phyloP scores from a whole-genome alignment of 106 monocot genomes.

The Acorus calamus region DNA sequence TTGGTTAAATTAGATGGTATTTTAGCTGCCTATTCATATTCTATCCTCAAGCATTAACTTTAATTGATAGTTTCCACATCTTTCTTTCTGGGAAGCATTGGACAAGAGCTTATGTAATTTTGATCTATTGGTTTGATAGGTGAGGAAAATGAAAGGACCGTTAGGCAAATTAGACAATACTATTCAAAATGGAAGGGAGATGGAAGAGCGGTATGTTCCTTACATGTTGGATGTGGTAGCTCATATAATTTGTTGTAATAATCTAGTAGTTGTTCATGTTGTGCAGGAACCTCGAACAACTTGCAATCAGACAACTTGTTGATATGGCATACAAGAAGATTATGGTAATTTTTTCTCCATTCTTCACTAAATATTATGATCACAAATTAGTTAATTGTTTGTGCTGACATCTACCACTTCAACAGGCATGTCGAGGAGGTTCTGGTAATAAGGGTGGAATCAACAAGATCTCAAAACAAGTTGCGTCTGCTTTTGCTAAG shows the following conservation, averaged over 20 bases:
- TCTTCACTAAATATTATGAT: neutral
- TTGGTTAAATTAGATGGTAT: too few species aligned
- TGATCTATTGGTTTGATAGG: conserved; percentile 15
- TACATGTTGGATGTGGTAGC: neutral
- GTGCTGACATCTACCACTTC: neutral
- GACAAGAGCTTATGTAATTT: neutral
- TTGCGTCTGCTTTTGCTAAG: conserved; percentile 66
- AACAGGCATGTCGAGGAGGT: conserved; percentile 41
- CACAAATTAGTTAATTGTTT: neutral
- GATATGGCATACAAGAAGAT: conserved; percentile 61
- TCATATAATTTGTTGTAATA: neutral
- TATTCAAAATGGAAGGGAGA: conserved; percentile 40
- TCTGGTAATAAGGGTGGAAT: conserved; percentile 43
- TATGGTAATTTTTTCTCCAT: conserved; percentile 35
- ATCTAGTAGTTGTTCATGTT: neutral
- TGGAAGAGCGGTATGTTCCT: conserved; percentile 47
- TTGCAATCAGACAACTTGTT: conserved; percentile 79
- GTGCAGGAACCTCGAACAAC: conserved; percentile 65
- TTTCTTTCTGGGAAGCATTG: neutral
- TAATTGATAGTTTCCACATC: neutral
- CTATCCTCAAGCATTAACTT: neutral
- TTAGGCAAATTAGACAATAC: conserved; percentile 45
- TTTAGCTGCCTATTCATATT: neutral
- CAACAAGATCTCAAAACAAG: conserved; percentile 69
- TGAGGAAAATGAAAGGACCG: conserved; percentile 37